These are phyloP conservation scores for Globisporangium nagaii DNA, from an alignment of 352 stramenopile species.

Conservation along the genomic window DNA sequence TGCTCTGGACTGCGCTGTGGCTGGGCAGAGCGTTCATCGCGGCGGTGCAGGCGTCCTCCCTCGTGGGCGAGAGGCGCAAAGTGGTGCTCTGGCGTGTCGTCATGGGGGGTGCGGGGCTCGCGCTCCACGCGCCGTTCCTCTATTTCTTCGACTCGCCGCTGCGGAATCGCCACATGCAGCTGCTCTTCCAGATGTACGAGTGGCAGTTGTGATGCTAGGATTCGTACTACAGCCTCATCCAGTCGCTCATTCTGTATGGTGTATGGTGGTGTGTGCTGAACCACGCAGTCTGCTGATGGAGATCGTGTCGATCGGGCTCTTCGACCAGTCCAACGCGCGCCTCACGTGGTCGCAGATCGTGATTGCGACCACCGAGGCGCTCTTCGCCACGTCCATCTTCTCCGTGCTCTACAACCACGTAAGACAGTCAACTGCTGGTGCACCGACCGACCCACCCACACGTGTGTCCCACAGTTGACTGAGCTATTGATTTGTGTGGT, in stretches of 20 bases:
- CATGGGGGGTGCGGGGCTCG: not conserved
- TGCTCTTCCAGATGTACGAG: conserved; percentile 18
- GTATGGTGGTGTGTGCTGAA: no score
- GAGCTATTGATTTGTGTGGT: not conserved
- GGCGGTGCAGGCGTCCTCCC: not conserved
- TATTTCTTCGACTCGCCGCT: not conserved
- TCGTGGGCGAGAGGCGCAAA: not conserved
- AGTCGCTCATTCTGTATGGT: not conserved
- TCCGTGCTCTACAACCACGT: conserved; percentile 29
- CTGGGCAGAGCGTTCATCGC: conserved; percentile 22
- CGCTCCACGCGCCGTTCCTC: not conserved
- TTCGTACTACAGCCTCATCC: not conserved
- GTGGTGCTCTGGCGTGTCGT: conserved; percentile 11
- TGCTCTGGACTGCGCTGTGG: conserved; percentile 32
- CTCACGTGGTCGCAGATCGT: conserved; percentile 14
- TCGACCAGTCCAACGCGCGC: conserved; percentile 6
- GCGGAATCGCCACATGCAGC: conserved; percentile 1
- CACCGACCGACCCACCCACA: no score
- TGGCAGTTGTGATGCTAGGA: not conserved
- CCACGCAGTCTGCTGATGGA: conserved; percentile 30
- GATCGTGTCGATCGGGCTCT: conserved; percentile 11
- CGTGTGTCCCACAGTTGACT: not conserved
- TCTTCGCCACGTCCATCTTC: conserved; percentile 25
- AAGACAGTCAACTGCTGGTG: no score
- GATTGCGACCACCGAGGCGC: conserved; percentile 17